Percentiles rank a stretch among this genome's conserved stretches.
Conservation (phyloP, 129 eudicot species). For the Flaveria bidentis region DNA sequence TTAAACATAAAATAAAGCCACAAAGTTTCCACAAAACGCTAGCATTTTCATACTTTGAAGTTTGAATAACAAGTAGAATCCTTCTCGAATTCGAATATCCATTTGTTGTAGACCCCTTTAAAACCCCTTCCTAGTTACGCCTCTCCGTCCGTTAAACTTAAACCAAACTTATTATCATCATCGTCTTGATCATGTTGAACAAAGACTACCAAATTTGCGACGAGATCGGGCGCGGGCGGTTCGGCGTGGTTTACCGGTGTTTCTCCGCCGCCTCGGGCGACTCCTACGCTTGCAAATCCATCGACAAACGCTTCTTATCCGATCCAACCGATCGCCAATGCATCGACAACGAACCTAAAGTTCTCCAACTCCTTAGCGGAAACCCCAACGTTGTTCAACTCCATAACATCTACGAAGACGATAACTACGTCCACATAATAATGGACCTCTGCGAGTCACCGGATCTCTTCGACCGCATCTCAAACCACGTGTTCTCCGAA, state of each 20-base stretch:
- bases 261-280: slow-evolving; percentile 48
- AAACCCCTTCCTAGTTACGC: slow-evolving; percentile 7
- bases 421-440: slow-evolving; percentile 53
- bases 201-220: slow-evolving; percentile 55
- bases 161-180: slow-evolving; percentile 26
- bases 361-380: slow-evolving; percentile 53
- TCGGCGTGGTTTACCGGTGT: slow-evolving; percentile 89
- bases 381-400: slow-evolving; percentile 59
- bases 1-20: background rate
- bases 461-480: slow-evolving; percentile 56
- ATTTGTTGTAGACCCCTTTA: background rate
- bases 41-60: slow-evolving; percentile 22
- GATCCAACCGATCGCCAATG: slow-evolving; percentile 71
- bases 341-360: slow-evolving; percentile 68
- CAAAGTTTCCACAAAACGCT: slow-evolving; percentile 9
- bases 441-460: slow-evolving; percentile 62
- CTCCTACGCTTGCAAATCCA: slow-evolving; percentile 74
- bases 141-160: background rate
- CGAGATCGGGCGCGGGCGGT: slow-evolving; percentile 94
- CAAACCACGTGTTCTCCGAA: slow-evolving; percentile 47
- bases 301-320: slow-evolving; percentile 52
- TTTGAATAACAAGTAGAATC: background rate
- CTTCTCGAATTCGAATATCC: slow-evolving; percentile 33
- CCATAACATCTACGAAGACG: slow-evolving; percentile 59
- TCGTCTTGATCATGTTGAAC: slow-evolving; percentile 33